Conservation (phyloP, 2,329 filamentous ascomycete genomes). For the Teratosphaeria destructans region DNA sequence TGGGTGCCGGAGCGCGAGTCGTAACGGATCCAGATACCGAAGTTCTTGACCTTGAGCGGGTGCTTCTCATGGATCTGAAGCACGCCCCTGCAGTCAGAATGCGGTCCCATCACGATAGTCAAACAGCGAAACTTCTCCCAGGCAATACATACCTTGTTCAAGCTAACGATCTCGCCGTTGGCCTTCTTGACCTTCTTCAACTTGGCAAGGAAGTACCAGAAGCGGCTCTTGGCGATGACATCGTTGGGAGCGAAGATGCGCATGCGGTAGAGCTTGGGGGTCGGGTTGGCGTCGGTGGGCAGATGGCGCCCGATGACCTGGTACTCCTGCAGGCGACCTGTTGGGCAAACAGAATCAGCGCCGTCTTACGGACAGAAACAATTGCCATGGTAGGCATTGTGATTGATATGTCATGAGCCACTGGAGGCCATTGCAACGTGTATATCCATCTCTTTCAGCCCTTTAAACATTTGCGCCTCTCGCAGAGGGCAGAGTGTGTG, state of each 20-base stretch:
- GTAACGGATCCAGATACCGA: slow-evolving; percentile 99
- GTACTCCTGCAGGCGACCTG: slow-evolving; percentile 99
- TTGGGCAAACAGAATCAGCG: slow-evolving; percentile 27
- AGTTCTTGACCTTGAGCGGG: slow-evolving; percentile 99
- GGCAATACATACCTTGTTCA: slow-evolving; percentile 74
- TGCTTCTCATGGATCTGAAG: slow-evolving; percentile 92
- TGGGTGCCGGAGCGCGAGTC: slow-evolving; percentile 99
- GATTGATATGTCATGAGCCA: slow-evolving; percentile 4
- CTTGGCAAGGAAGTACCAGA: slow-evolving; percentile 99
- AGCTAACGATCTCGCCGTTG: slow-evolving; percentile 95
- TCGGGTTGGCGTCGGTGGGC: slow-evolving; percentile 94
- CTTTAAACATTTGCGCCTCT: slow-evolving; percentile 9
- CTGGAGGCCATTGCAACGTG: slow-evolving; percentile 3
- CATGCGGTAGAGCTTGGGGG: slow-evolving; percentile 99
- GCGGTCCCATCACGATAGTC: neutral
- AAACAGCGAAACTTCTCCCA: neutral
- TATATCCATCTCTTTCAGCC: slow-evolving; percentile 17
- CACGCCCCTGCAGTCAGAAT: neutral
- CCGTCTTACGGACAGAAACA: slow-evolving; percentile 21
- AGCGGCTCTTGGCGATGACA: slow-evolving; percentile 98
- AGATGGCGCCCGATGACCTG: slow-evolving; percentile 99
- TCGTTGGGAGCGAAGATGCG: slow-evolving; percentile 97
- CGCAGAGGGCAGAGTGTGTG: slow-evolving; percentile 7
- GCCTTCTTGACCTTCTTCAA: slow-evolving; percentile 99
- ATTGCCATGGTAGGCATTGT: neutral